phyloP scores from a whole-genome alignment of 345 rosid species.

The Populus alba region DNA sequence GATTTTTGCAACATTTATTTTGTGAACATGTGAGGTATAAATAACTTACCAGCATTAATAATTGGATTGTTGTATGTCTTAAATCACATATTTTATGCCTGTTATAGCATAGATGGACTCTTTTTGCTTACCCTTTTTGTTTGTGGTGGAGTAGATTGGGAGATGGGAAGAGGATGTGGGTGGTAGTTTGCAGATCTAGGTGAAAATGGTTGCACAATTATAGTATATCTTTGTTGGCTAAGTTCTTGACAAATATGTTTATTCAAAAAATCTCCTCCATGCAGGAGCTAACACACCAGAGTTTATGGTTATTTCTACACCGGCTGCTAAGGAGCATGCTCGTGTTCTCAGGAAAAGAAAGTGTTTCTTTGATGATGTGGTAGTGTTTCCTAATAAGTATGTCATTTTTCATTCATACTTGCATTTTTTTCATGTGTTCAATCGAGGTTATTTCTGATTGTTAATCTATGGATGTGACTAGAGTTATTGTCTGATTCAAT shows the following conservation, averaged over 20 bases:
- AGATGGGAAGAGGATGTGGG: background rate
- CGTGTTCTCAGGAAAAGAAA: slow-evolving; percentile 51
- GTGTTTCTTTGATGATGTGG: slow-evolving; percentile 54
- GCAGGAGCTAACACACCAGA: slow-evolving; percentile 48
- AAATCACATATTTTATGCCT: background rate
- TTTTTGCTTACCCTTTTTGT: background rate
- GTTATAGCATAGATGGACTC: background rate
- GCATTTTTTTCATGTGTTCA: background rate
- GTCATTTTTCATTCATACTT: slow-evolving; percentile 19
- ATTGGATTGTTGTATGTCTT: background rate
- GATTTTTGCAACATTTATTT: background rate
- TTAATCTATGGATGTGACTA: background rate
- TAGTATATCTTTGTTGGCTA: background rate
- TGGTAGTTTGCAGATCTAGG: background rate
- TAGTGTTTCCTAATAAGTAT: slow-evolving; percentile 65
- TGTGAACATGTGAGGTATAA: background rate
- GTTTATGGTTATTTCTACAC: slow-evolving; percentile 50
- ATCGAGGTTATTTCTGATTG: background rate
- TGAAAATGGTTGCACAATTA: background rate
- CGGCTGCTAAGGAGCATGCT: slow-evolving; percentile 55
- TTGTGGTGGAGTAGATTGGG: background rate
- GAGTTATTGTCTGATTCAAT: background rate
- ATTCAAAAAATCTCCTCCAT: slow-evolving; percentile 2
- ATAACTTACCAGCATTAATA: too few species aligned
- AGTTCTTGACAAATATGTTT: background rate